Evolutionary conservation across 2,329 filamentous ascomycete species (phyloP).

Genomic region (Nemania serpens): DNA sequence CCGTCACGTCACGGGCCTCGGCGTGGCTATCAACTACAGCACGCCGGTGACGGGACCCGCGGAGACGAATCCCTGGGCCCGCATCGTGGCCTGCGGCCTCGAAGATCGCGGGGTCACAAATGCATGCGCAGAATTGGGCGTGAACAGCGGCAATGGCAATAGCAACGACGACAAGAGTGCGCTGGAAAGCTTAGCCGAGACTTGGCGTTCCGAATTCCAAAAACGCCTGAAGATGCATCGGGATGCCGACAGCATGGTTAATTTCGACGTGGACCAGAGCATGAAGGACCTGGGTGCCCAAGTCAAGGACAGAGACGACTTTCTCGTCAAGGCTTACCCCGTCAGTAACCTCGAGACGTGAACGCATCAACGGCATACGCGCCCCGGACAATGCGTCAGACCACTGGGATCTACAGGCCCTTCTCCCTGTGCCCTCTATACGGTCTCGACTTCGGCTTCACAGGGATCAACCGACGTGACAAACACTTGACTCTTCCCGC

Average conservation of each 20-base stretch:
- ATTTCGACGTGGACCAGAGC: conserved; percentile 7
- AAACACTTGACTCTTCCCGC: conserved; percentile 8
- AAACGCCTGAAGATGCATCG: conserved; percentile 19
- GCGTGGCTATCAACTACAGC: conserved; percentile 78
- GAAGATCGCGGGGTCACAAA: conserved; percentile 80
- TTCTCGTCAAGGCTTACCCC: conserved; percentile 11
- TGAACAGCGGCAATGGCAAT: background rate
- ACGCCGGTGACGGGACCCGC: conserved; percentile 55
- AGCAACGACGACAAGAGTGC: background rate
- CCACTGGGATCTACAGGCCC: background rate
- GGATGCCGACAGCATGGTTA: background rate
- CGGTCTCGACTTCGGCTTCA: conserved; percentile 13
- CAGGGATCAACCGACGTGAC: conserved; percentile 3
- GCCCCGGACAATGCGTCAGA: background rate
- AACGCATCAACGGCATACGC: conserved; percentile 5
- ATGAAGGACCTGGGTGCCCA: background rate
- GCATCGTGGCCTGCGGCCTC: conserved; percentile 90
- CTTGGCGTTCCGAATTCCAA: conserved; percentile 23
- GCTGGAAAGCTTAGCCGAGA: conserved; percentile 5
- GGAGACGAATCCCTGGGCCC: conserved; percentile 57
- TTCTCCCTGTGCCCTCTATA: background rate
- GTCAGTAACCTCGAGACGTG: conserved; percentile 13
- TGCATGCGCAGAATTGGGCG: conserved; percentile 55
- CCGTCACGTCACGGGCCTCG: conserved; percentile 81
- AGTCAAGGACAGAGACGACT: background rate